Percentiles rank a stretch among this genome's conserved stretches.
These are phyloP conservation scores for Penicillium sp. DNA, from an alignment of 2,329 filamentous ascomycete genomes.

Conservation along the genomic window DNA sequence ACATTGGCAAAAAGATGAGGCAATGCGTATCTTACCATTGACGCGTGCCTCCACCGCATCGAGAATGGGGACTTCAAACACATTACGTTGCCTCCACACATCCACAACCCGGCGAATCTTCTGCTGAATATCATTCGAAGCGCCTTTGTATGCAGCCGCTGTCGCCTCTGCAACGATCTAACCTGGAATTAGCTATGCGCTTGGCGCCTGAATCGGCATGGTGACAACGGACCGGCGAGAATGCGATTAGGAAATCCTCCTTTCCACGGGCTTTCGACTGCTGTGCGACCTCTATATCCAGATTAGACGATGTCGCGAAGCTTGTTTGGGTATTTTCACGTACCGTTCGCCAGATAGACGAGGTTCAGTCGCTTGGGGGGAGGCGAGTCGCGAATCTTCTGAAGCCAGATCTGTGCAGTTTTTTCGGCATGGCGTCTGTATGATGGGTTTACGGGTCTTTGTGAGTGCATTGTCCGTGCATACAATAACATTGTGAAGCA, in stretches of 20 bases:
- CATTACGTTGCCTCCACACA: slow-evolving; percentile 84
- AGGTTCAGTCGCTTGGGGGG: slow-evolving; percentile 85
- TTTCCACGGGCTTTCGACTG: slow-evolving; percentile 92
- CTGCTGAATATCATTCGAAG: slow-evolving; percentile 79
- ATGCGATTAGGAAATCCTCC: slow-evolving; percentile 88
- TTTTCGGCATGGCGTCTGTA: slow-evolving; percentile 84
- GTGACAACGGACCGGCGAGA: slow-evolving; percentile 64
- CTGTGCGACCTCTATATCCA: slow-evolving; percentile 78
- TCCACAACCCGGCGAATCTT: slow-evolving; percentile 89
- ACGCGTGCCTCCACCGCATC: slow-evolving; percentile 77
- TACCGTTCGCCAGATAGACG: slow-evolving; percentile 94
- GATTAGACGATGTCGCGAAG: slow-evolving; percentile 23
- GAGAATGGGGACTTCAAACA: slow-evolving; percentile 81
- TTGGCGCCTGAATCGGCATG: neutral
- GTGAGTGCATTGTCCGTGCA: slow-evolving; percentile 23
- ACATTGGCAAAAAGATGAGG: neutral
- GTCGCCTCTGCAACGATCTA: slow-evolving; percentile 86
- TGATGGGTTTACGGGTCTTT: neutral
- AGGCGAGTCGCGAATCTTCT: slow-evolving; percentile 82
- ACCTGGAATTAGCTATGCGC: slow-evolving; percentile 23
- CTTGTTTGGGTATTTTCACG: slow-evolving; percentile 25
- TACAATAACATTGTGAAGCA: slow-evolving; percentile 12
- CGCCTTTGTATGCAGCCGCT: slow-evolving; percentile 85
- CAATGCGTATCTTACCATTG: slow-evolving; percentile 61
- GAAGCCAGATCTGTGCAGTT: slow-evolving; percentile 89